Percentiles rank a stretch among this genome's conserved stretches.
Evolutionary conservation across 352 stramenopile genomes (phyloP).

Genomic region (Phytophthora palmivora): DNA sequence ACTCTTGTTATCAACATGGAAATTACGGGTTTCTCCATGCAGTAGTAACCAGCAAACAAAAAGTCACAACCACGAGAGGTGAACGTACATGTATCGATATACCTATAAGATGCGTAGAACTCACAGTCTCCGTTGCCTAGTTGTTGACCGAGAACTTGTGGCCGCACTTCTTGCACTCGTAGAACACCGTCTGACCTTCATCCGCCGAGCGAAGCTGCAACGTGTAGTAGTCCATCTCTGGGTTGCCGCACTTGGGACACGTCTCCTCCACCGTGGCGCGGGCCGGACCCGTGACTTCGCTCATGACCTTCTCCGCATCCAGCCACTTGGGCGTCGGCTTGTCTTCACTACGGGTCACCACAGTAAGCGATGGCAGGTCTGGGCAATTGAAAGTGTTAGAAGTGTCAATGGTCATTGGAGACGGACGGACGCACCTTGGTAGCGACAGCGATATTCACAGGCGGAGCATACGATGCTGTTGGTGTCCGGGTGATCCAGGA

Average conservation of each 20-base stretch:
- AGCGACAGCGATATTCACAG: slow-evolving; percentile 87
- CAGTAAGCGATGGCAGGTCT: slow-evolving; percentile 84
- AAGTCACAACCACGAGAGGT: slow-evolving; percentile 6
- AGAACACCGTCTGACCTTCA: slow-evolving; percentile 99
- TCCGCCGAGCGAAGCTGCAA: slow-evolving; percentile 98
- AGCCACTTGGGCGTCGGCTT: slow-evolving; percentile 87
- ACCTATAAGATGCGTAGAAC: slow-evolving; percentile 39
- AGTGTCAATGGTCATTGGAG: background rate
- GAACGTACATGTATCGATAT: slow-evolving; percentile 44
- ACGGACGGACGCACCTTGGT: slow-evolving; percentile 59
- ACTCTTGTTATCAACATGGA: slow-evolving; percentile 98
- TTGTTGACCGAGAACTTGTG: slow-evolving; percentile 92
- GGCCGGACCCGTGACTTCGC: slow-evolving; percentile 86
- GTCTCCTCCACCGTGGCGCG: slow-evolving; percentile 97
- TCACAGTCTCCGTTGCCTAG: slow-evolving; percentile 46
- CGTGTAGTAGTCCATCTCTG: slow-evolving; percentile 99
- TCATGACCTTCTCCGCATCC: slow-evolving; percentile 72
- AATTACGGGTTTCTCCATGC: slow-evolving; percentile 96
- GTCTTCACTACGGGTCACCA: slow-evolving; percentile 79
- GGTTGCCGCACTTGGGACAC: slow-evolving; percentile 97
- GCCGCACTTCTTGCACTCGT: slow-evolving; percentile 98
- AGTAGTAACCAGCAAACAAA: slow-evolving; percentile 64
- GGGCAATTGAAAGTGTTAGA: background rate
- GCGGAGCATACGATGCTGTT: slow-evolving; percentile 89
- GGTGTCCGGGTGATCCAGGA: slow-evolving; percentile 87